These are phyloP conservation scores for Typha latifolia DNA, from an alignment of 176 grass and related monocot genomes.

Conservation along the genomic window DNA sequence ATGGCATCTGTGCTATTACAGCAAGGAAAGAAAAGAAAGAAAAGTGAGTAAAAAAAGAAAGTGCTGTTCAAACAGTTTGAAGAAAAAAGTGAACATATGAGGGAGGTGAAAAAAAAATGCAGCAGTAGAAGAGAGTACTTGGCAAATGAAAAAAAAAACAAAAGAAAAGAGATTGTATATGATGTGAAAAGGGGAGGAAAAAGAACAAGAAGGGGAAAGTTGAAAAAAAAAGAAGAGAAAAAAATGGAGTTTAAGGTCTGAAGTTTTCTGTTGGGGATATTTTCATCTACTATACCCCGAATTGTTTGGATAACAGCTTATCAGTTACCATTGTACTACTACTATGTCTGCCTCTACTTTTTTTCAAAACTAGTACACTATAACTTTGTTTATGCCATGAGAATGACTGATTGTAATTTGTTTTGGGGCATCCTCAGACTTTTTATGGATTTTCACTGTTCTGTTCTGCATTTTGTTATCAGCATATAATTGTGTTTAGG, in stretches of 20 bases:
- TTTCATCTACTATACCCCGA: not conserved
- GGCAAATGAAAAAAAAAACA: not conserved
- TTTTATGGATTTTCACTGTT: not conserved
- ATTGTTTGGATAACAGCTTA: no score
- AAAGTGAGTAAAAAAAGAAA: not conserved
- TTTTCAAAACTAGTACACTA: not conserved
- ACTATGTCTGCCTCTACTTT: not conserved
- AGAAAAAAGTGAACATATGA: not conserved
- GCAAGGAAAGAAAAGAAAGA: not conserved
- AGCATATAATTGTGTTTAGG: not conserved
- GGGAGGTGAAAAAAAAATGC: slow-evolving; percentile 5
- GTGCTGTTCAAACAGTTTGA: not conserved
- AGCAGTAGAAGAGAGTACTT: not conserved
- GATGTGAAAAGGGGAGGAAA: not conserved
- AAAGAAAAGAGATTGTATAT: not conserved
- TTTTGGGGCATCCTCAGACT: not conserved
- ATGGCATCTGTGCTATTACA: no score
- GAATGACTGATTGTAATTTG: not conserved
- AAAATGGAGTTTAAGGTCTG: not conserved
- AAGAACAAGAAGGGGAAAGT: no score
- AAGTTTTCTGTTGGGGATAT: not conserved
- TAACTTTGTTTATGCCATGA: not conserved
- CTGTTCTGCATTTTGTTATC: not conserved
- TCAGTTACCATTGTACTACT: no score
- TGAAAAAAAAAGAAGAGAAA: not conserved